Base-by-base conservation (phyloP, 129 eudicot genomes). In the Helianthus tuberosus region DNA sequence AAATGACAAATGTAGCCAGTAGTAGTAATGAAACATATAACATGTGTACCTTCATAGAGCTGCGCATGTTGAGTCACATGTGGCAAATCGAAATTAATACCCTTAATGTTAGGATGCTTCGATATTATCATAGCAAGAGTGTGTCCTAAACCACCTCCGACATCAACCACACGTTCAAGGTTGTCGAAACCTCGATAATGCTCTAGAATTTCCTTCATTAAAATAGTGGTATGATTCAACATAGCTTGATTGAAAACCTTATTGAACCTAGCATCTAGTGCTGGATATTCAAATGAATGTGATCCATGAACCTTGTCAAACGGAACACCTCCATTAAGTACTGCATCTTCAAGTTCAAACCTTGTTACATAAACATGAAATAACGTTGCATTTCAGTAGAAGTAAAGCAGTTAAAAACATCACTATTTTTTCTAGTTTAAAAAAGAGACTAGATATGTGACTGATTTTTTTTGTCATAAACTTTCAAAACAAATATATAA, bases 141-240 rank as follows among this genome's bases (percentile, higher is more conserved):
- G 62, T 59, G 47, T 32, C 87, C 87, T 38, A 83, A 74, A 38
- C 87, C 87, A 55, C 87, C 87, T 36, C 84, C 87, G 7, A 79
- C 84, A 70, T 83, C 87, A 0, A 83, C 84, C 38, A 83, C 60
- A 8, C 27, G 11, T 32, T 83, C 65, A 1, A 79, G 71, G 38
- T 70, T 46, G 71, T 57, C 69, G 16, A 83, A 83, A 51, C 86
- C 86, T 44, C 58, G 74, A 46, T 83, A 83, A 23, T 53, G 53
- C 35, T 61, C 58, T 15, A 83, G 71, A 32, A 83, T 62, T 46
- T 65, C 62, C 5, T 74, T 73, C 53, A 83, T 83, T 4, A 35
- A 59, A 1, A 64, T 74, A 9, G 80, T 74, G 12, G 83, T 83
- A 57, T 68, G 77, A 46, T 78, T 66, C 2, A 58, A 55, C 86